Base-by-base conservation (phyloP, 2,329 filamentous ascomycete genomes). In the Penicillium sp. region DNA sequence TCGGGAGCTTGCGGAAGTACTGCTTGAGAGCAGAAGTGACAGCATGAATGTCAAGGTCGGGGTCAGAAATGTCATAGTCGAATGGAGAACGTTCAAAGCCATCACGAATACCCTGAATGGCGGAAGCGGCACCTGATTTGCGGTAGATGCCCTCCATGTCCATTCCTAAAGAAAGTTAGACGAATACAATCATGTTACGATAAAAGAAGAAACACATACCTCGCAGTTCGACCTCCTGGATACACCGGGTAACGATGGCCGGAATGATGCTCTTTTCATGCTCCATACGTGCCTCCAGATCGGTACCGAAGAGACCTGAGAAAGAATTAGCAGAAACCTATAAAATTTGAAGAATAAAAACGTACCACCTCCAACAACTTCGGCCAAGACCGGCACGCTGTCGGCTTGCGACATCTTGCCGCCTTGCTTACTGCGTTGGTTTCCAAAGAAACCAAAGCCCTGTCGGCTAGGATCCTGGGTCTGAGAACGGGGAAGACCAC, bases 131-230 rank as follows among this genome's bases (percentile, higher is more conserved):
- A 60, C 95, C 95, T 55, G 93, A 97, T 84, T 99, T 99, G 73
- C 95, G 89, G 81, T 99, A 99, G 70, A 99, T 96, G 65, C 95
- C 95, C 80, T 98, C 95, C 69, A 96, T 87, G 72, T 98, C 93
- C 92, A 99, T 97, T 50, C 84, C 83, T 85, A 60, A 28, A 47
- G 37, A 12, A 35, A 53, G 24, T 56, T 33, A 26, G 35, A 45
- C 24, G 33, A 35, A 50, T 57, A 67, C 78, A 56, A 74, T n/a
- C 3, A 1, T 15, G 8, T 40, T 9, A 8, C 26, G 35, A 40
- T 26, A 40, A 33, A 15, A 28, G 13, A 15, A 2, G 8, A 19
- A 35, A 45, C 10, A 22, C 53, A 30, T 44, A 79, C 94, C 95
- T 75, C 95, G 89, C 24, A 95, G 82, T 78, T 99, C 95, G 42